Conservation (phyloP, 139 green algal genomes). For the Chlorella sp. region DNA sequence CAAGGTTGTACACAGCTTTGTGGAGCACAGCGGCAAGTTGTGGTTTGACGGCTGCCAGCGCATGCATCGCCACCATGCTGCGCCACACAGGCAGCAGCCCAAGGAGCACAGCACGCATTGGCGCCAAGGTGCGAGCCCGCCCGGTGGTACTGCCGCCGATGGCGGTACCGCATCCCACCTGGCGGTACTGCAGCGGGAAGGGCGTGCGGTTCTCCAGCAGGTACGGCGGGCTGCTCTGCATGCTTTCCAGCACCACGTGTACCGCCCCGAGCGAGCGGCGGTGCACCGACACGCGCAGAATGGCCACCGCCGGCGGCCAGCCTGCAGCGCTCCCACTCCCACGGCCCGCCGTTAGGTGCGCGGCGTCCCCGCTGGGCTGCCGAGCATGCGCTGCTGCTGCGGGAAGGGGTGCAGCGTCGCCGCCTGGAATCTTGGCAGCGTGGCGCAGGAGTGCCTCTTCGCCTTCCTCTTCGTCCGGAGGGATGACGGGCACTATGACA, state of each 20-base stretch:
- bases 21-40: too few relatives aligned
- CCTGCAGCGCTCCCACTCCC: not conserved
- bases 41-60: too few relatives aligned
- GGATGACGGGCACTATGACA: conserved; percentile 42
- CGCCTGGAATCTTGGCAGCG: not conserved
- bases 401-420: not conserved
- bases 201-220: conserved; percentile 70
- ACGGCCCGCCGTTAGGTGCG: conserved; percentile 7
- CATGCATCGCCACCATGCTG: too few relatives aligned
- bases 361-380: not conserved
- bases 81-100: too few relatives aligned
- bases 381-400: not conserved
- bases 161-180: conserved; percentile 12
- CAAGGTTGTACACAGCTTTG: not conserved
- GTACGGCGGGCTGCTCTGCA: conserved; percentile 61
- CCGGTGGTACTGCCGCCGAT: not conserved
- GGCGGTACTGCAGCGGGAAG: conserved; percentile 65
- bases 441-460: not conserved
- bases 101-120: too few relatives aligned
- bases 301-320: conserved; percentile 35
- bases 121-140: not conserved
- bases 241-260: conserved; percentile 59
- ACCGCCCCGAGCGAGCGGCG: conserved; percentile 57
- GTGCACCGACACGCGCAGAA: conserved; percentile 55
- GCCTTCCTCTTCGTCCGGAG: not conserved